A percentile compares a stretch with the other conserved stretches of the same genome.
Evolutionary conservation across 768 basidiomycete genomes (phyloP).

Genomic region (Leucocoprinus leucothites): DNA sequence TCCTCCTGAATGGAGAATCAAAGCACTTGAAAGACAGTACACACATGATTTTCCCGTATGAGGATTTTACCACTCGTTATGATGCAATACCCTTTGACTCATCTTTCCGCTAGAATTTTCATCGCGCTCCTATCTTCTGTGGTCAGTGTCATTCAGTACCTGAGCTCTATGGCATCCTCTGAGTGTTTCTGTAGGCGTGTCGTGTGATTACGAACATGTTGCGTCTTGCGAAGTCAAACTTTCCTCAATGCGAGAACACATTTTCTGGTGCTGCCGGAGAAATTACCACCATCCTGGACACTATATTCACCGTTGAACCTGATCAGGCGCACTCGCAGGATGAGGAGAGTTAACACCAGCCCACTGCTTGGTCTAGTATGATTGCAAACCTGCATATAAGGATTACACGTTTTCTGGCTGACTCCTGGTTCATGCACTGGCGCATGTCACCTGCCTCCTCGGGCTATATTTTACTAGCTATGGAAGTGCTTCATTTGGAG

Average conservation of each 20-base stretch:
- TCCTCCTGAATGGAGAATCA: constrained; percentile 14
- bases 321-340: background rate
- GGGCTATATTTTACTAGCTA: background rate
- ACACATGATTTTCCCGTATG: constrained; percentile 19
- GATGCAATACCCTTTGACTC: background rate
- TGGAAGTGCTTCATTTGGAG: background rate
- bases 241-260: background rate
- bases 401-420: no score
- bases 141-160: background rate
- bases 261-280: background rate
- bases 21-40: constrained; percentile 16
- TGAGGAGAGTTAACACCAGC: background rate
- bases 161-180: background rate
- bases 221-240: constrained; percentile 6
- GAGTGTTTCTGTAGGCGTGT: constrained; percentile 10
- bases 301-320: background rate
- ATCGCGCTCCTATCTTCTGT: constrained; percentile 14
- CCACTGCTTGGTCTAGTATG: background rate
- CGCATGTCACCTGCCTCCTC: background rate
- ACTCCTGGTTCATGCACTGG: background rate
- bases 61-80: background rate
- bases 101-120: background rate
- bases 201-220: constrained; percentile 16
- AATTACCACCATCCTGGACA: background rate
- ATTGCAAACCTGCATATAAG: background rate